Evolutionary conservation across 1,284 basidiomycete genomes (phyloP), one percentile per base, ranked within the genome.

Genomic region (Cryptococcus jaspeensis): DNA sequence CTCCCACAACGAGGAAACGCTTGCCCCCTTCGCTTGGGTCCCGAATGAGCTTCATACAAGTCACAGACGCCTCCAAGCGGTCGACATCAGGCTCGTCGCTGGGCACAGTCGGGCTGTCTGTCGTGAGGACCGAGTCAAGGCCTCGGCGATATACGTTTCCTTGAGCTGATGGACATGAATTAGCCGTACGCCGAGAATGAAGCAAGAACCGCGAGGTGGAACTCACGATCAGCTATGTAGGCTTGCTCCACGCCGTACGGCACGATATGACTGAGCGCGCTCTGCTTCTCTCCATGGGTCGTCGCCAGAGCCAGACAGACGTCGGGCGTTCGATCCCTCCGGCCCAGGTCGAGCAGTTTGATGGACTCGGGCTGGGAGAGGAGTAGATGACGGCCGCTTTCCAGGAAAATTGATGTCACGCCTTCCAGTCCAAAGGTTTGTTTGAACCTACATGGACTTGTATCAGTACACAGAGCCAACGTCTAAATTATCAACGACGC

Each of bases 1-100:
- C 74, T 3, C 76, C 76, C 0, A 70, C 71, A 8, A 70, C 63
- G 3, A 76, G 52, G 40, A 62, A 67, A 1, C 44, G 32, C 1
- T 60, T 50, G 5, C 49, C 50, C 16, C 49, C 38, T 42, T 59
- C 37, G 37, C 40, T 13, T 38, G 52, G 12, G 39, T 52, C 11
- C 11, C 42, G 16, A 4, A 73, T 36, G 11, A 65, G 39, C 18
- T 58, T 55, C 39, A 68, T 49, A 48, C 57, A 66, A 1, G 72
- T 72, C n/a, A 75, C 63, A 0, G 63, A 52, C 5, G 70, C 66
- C 0, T 68, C 67, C 18, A 69, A 53, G 13, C 73, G 63, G 57
- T 74, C 69, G 22, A 55, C 53, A n/a, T 59, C 58, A 3, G 64
- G 56, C 0, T 42, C 35, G 7, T 68, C 37, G 0, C 53, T 41